phyloP scores from a whole-genome alignment of 176 grass and related monocot genomes.

The Lolium rigidum region DNA sequence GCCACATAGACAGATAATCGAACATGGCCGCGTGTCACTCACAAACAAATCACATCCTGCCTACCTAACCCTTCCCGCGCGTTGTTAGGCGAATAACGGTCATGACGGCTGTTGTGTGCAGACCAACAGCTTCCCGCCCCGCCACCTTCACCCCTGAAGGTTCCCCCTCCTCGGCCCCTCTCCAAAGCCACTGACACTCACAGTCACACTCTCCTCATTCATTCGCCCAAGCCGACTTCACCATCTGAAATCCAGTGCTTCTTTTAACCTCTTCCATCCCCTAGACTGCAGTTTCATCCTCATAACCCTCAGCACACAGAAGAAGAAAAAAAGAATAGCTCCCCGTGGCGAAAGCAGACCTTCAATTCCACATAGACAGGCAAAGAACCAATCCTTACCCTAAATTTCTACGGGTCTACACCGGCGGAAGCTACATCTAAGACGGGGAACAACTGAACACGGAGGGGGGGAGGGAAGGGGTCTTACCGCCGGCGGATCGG shows the following conservation, averaged over 20 bases:
- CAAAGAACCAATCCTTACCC: too few relatives aligned
- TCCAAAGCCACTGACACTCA: not conserved
- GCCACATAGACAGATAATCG: not conserved
- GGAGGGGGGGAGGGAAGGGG: not conserved
- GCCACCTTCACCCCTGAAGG: slow-evolving; percentile 7
- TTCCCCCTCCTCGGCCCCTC: not conserved
- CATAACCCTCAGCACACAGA: not conserved
- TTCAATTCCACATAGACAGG: too few relatives aligned
- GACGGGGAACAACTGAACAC: too few relatives aligned
- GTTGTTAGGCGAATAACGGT: not conserved
- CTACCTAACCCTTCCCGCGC: not conserved
- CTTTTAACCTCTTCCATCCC: not conserved
- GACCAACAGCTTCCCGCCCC: not conserved
- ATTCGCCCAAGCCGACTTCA: not conserved
- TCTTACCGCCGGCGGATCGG: not conserved
- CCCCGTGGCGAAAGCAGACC: not conserved
- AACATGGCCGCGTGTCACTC: not conserved
- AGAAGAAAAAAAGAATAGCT: not conserved
- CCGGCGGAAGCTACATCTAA: too few relatives aligned
- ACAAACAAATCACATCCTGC: not conserved
- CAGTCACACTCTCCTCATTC: not conserved
- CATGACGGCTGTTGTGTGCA: not conserved
- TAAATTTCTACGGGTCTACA: too few relatives aligned
- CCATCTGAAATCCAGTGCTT: not conserved
- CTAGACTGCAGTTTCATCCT: not conserved